Percentiles rank a stretch among this genome's conserved stretches.
Conservation (phyloP, 2,329 filamentous ascomycete species). For the Aspergillus calidoustus region DNA sequence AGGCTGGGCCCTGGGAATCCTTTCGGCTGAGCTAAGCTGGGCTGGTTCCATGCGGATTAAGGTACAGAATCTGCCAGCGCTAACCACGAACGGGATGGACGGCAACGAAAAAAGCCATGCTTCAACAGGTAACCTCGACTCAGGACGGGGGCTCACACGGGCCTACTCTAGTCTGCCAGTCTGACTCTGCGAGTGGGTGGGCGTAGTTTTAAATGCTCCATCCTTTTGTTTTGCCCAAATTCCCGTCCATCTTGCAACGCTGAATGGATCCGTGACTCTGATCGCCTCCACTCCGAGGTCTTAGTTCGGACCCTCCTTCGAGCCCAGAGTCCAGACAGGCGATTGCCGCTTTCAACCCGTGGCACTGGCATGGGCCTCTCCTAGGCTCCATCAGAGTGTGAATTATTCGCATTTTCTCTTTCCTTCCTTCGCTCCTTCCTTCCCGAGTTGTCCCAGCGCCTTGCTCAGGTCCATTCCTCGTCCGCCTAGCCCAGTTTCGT, state of each 20-base stretch:
- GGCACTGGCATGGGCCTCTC: constrained; percentile 23
- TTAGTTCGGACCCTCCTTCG: constrained; percentile 15
- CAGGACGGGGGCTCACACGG: constrained; percentile 16
- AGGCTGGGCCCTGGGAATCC: neutral
- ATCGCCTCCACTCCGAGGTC: constrained; percentile 18
- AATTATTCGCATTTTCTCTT: constrained; percentile 5
- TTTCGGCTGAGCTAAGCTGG: neutral
- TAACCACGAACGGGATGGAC: neutral
- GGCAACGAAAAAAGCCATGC: neutral
- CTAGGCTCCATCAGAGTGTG: neutral
- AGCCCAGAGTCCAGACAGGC: constrained; percentile 17
- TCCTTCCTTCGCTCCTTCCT: constrained; percentile 23
- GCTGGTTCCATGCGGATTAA: neutral
- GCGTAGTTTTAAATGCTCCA: constrained; percentile 5
- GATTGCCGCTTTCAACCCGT: constrained; percentile 15
- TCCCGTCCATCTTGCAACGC: constrained; percentile 2
- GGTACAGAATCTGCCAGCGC: neutral
- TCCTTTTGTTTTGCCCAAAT: neutral
- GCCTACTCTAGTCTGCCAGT: constrained; percentile 19
- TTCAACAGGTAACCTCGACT: constrained; percentile 16
- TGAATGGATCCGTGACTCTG: constrained; percentile 8
- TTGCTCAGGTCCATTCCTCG: constrained; percentile 15
- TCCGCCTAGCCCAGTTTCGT: constrained; percentile 33
- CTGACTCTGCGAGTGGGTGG: constrained; percentile 10
- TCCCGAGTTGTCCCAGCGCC: constrained; percentile 22